Conservation (phyloP, 2,329 filamentous ascomycete genomes). For the Stagonosporopsis chrysanthemi region DNA sequence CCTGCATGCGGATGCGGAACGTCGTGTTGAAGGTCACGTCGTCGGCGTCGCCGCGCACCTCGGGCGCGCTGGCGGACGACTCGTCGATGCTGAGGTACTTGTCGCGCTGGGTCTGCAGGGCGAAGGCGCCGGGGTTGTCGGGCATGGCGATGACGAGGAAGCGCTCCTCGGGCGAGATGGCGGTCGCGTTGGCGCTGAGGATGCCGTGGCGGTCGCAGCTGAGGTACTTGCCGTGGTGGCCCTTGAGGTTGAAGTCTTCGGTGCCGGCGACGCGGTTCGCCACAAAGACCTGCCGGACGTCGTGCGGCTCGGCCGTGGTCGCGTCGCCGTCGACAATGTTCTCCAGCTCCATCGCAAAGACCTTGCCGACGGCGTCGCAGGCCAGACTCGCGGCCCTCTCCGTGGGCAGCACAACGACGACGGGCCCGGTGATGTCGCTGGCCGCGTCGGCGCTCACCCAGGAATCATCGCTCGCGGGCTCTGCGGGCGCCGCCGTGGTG, state of each 20-base stretch:
- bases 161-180: slow-evolving; percentile 83
- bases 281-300: slow-evolving; percentile 95
- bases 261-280: slow-evolving; percentile 84
- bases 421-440: slow-evolving; percentile 79
- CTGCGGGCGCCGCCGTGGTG: slow-evolving; percentile 47
- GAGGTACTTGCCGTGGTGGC: slow-evolving; percentile 88
- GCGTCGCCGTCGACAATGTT: slow-evolving; percentile 87
- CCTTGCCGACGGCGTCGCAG: slow-evolving; percentile 84
- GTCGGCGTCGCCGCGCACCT: slow-evolving; percentile 79
- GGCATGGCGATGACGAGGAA: slow-evolving; percentile 71
- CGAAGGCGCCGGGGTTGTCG: slow-evolving; percentile 74
- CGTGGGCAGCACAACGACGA: slow-evolving; percentile 83
- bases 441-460: slow-evolving; percentile 87
- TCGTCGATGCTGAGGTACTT: slow-evolving; percentile 70
- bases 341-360: slow-evolving; percentile 82
- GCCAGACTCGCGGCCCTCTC: slow-evolving; percentile 77
- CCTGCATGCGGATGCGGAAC: slow-evolving; percentile 89
- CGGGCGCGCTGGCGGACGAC: slow-evolving; percentile 55
- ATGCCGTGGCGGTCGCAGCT: slow-evolving; percentile 84
- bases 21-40: slow-evolving; percentile 73
- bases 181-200: slow-evolving; percentile 78
- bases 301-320: slow-evolving; percentile 89
- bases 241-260: slow-evolving; percentile 84
- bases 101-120: slow-evolving; percentile 75
- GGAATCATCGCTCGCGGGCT: slow-evolving; percentile 74